phyloP scores from a whole-genome alignment of 2,329 filamentous ascomycete species.

The Cytospora piceae region DNA sequence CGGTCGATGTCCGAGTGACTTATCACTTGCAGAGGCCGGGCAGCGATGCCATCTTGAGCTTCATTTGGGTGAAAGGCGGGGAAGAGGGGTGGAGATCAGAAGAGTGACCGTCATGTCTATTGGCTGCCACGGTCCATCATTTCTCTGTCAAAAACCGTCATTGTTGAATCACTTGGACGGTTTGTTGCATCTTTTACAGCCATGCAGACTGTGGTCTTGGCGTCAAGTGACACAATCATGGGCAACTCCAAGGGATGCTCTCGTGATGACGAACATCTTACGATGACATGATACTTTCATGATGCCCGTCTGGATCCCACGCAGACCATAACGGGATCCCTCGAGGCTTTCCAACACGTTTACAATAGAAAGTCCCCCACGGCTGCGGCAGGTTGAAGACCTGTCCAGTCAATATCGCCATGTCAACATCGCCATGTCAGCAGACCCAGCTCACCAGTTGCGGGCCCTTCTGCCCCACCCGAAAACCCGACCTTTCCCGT shows the following conservation, averaged over 20 bases:
- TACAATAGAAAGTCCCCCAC: neutral
- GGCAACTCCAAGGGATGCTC: neutral
- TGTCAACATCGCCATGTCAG: neutral
- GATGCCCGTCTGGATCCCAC: neutral
- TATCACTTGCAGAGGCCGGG: neutral
- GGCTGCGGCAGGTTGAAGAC: neutral
- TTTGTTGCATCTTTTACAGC: neutral
- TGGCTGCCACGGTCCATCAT: neutral
- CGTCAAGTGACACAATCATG: neutral
- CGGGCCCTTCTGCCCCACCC: neutral
- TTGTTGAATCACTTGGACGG: neutral
- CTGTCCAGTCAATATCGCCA: neutral
- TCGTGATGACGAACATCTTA: neutral
- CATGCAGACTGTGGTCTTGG: neutral
- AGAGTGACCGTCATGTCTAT: neutral
- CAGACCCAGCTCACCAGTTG: neutral
- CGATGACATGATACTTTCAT: slow-evolving; percentile 3
- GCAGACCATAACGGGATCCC: neutral
- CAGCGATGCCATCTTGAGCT: neutral
- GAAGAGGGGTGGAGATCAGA: neutral
- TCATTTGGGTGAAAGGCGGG: neutral
- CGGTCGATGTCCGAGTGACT: neutral
- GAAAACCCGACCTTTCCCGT: neutral
- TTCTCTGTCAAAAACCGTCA: neutral
- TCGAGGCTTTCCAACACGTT: neutral